Evolutionary conservation across 176 grass and related monocot genomes (phyloP), one percentile per base, ranked within the genome.

Genomic region (Avena eriantha): DNA sequence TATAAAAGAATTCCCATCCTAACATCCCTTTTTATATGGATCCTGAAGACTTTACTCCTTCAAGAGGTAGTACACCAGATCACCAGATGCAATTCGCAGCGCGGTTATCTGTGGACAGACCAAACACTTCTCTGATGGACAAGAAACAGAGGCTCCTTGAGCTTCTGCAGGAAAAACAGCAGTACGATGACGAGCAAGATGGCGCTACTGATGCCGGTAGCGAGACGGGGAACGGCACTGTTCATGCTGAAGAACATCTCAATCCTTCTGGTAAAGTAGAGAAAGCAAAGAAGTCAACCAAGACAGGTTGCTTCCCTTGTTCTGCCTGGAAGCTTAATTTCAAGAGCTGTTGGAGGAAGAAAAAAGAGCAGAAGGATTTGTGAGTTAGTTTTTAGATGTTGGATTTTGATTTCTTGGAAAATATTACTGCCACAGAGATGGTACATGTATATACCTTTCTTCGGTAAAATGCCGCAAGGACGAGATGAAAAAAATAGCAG

Each of bases 131-230:
- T 67, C 18, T 77, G 23, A 46, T 18, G n/a, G 50, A 68, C 49
- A 88, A 82, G 76, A 95, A 91, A 66, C 73, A 75, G 74, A 93
- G 60, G 17, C 94, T 95, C 56, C 12, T 88, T 10, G 86, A 95
- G 11, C 87, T 93, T 85, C 94, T 95, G 29, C 87, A 91, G 79
- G 91, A 95, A 67, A 85, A 90, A 67, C 89, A 93, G 57, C 82
- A 88, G 35, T 76, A 41, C 3, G 93, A 93, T 0, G 77, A 91
- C 2, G 61, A 64, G 3, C 69, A 88, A 0, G 77, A 86, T 72
- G 56, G 39, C 12, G 4, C 59, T 26, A 26, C 65, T 1, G 76
- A 89, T 60, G 74, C 53, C 9, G 78, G 88, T 61, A 80, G 56
- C 3, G 78, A 89, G 12, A 22, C 76, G 7, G 83, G 90, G 73